These are phyloP conservation scores for Neurospora sp. DNA, from an alignment of 495 filamentous ascomycete genomes.

Conservation along the genomic window DNA sequence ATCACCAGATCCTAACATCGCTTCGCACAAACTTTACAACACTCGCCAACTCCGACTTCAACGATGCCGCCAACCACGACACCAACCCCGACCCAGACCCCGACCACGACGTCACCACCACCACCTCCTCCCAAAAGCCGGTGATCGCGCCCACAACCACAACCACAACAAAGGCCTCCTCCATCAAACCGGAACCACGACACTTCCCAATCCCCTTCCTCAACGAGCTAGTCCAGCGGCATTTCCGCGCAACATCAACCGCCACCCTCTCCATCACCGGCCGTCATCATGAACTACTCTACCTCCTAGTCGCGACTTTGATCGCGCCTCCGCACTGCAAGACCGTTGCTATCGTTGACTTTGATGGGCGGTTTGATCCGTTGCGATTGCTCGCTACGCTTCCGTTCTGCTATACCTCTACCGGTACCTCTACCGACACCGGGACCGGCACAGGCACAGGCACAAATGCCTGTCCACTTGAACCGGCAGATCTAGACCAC, in stretches of 20 bases:
- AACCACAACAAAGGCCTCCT: neutral
- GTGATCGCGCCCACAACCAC: neutral
- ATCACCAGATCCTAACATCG: constrained; percentile 28
- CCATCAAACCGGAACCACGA: neutral
- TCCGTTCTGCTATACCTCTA: neutral
- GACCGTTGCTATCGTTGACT: constrained; percentile 61
- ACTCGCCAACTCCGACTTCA: neutral
- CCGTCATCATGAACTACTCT: constrained; percentile 58
- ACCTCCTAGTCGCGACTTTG: constrained; percentile 48
- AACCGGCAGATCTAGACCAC: constrained; percentile 23
- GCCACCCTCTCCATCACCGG: constrained; percentile 34
- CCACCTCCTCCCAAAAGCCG: neutral
- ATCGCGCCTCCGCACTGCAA: constrained; percentile 44
- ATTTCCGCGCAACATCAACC: constrained; percentile 27
- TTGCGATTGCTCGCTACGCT: constrained; percentile 34
- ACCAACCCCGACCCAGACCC: neutral
- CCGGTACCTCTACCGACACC: neutral
- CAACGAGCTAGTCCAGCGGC: constrained; percentile 27
- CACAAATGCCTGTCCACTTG: neutral
- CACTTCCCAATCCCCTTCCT: constrained; percentile 33
- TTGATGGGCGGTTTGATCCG: constrained; percentile 56
- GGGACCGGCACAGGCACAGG: too few relatives aligned
- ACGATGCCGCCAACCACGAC: neutral
- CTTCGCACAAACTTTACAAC: constrained; percentile 36
- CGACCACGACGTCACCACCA: neutral